A percentile compares a stretch with the other conserved stretches of the same genome.
Evolutionary conservation across 1,284 basidiomycete genomes (phyloP).

Genomic region (Naganishia cerealis): DNA sequence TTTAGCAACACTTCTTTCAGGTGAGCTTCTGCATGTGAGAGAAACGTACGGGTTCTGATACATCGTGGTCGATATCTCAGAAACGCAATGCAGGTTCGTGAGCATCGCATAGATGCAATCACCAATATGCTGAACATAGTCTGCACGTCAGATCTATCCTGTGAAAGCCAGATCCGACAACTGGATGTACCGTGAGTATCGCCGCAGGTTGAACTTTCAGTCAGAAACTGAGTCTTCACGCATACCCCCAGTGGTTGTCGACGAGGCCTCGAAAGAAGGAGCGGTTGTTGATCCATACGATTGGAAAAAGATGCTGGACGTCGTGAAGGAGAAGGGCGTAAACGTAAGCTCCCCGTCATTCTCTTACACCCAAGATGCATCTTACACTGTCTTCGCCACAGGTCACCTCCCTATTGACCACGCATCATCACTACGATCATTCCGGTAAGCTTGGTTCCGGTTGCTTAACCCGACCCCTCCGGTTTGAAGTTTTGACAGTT

Average conservation of each 20-base stretch:
- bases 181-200: constrained; percentile 67
- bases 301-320: constrained; percentile 68
- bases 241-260: constrained; percentile 61
- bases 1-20: constrained; percentile 16
- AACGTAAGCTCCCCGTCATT: constrained; percentile 50
- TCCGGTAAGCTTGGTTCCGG: constrained; percentile 63
- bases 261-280: constrained; percentile 67
- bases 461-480: background rate
- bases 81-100: constrained; percentile 22
- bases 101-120: background rate
- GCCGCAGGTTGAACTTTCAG: background rate
- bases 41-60: background rate
- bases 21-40: background rate
- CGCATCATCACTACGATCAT: constrained; percentile 88
- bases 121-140: background rate
- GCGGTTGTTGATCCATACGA: constrained; percentile 71
- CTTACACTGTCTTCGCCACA: constrained; percentile 22
- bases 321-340: constrained; percentile 68
- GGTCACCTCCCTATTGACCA: constrained; percentile 75
- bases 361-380: background rate
- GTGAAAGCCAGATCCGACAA: constrained; percentile 79
- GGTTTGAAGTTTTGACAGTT: background rate
- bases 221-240: background rate
- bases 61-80: background rate
- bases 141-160: constrained; percentile 61